Evolutionary conservation across 139 green algal species (phyloP).

Genomic region (Spirogloea muscicola): DNA sequence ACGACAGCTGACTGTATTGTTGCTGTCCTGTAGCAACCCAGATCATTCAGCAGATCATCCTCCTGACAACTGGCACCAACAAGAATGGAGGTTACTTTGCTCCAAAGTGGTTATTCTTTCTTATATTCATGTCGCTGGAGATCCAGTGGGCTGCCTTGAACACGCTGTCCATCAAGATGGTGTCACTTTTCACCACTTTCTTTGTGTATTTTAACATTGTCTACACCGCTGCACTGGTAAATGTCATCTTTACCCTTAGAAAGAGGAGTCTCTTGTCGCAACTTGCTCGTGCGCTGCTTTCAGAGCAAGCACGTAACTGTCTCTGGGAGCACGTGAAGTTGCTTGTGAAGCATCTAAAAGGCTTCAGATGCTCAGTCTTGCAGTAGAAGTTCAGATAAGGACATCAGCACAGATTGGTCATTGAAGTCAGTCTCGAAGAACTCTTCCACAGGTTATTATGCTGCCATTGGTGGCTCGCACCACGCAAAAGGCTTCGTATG

Average conservation of each 20-base stretch:
- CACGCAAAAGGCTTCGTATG: not conserved
- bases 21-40: constrained; percentile 14
- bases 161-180: constrained; percentile 2
- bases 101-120: constrained; percentile 14
- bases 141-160: constrained; percentile 18
- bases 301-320: not conserved
- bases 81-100: constrained; percentile 13
- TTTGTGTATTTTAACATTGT: constrained; percentile 12
- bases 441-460: not conserved
- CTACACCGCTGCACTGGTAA: constrained; percentile 2
- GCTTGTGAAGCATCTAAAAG: not conserved
- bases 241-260: not conserved
- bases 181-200: constrained; percentile 1
- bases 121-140: constrained; percentile 2
- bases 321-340: not conserved
- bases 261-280: not conserved
- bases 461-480: constrained; percentile 3
- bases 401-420: not conserved
- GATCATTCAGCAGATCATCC: constrained; percentile 10
- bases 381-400: too few relatives aligned
- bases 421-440: not conserved
- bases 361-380: not conserved
- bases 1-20: not conserved
- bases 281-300: not conserved
- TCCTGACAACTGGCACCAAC: constrained; percentile 5